Evolutionary conservation across 2,329 filamentous ascomycete genomes (phyloP), one percentile per base, ranked within the genome.

Genomic region (Meredithiella fracta): DNA sequence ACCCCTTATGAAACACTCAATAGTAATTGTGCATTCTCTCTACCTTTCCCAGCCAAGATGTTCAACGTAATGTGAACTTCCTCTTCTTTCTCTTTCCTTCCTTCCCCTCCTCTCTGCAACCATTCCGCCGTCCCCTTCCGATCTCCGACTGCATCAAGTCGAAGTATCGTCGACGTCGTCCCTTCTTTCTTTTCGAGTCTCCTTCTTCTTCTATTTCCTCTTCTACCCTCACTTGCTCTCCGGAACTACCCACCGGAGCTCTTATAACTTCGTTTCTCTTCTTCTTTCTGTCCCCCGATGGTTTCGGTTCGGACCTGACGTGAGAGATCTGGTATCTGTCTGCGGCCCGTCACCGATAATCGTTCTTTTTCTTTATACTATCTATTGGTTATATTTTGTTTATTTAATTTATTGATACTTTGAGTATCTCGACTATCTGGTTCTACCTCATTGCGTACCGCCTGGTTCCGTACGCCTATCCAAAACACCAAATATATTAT

Each of bases 321-420:
- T 53, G 53, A 58, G 42, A 58, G 53, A 58, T 58, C 50, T 53
- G 53, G 50, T 53, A 58, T 58, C 57, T 51, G 11, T 44, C 54
- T 34, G 51, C 51, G 47, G 47, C 52, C 26, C 15, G 29, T 51
- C 26, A 23, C 38, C 52, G 22, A 34, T 23, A 6, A 34, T 31
- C 47, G 15, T 47, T 42, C 26, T 17, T 52, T n/a, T 57, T 40
- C 25, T 38, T 38, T 23, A 38, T 52, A 37, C 26, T 26, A 14
- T 49, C 53, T 54, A 42, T n/a, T n/a, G 54, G n/a, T 57, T 26
- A 31, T 54, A n/a, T 50, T n/a, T 26, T 54, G 31, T 50, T 38
- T 29, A 49, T 44, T 34, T 53, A 50, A 17, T 44, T 38, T 23
- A 15, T 57, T 40, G n/a, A n/a, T n/a, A n/a, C n/a, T 20, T 57